Percentiles rank a stretch among this genome's conserved stretches.
These are phyloP conservation scores for Penicillium verrucosum DNA, from an alignment of 2,329 filamentous ascomycete genomes.

Conservation along the genomic window DNA sequence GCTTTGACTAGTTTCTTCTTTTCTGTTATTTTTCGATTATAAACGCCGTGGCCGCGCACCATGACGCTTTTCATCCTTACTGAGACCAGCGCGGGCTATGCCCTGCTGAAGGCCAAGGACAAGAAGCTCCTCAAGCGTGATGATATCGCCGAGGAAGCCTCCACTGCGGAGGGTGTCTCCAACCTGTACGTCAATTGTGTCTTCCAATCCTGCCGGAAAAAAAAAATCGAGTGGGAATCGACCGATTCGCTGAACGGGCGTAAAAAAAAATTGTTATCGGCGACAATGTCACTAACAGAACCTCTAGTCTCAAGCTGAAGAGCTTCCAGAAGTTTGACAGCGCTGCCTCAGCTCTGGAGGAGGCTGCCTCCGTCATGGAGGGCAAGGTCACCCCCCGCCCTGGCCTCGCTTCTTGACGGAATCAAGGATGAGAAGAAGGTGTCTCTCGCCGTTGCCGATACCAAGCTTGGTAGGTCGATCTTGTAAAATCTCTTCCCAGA, in stretches of 20 bases:
- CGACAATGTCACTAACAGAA: slow-evolving; percentile 24
- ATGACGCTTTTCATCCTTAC: slow-evolving; percentile 92
- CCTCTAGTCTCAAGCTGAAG: slow-evolving; percentile 80
- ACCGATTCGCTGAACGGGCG: slow-evolving; percentile 4
- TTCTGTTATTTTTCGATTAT: slow-evolving; percentile 20
- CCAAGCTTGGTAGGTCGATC: slow-evolving; percentile 66
- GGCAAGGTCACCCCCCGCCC: slow-evolving; percentile 87
- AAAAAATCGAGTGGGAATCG: slow-evolving; percentile 7
- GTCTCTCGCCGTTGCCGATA: slow-evolving; percentile 88
- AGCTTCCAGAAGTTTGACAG: slow-evolving; percentile 97
- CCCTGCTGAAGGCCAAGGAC: slow-evolving; percentile 96
- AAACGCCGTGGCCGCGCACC: slow-evolving; percentile 39
- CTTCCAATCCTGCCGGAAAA: slow-evolving; percentile 5
- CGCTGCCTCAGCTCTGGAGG: slow-evolving; percentile 82
- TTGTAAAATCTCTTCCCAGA: not conserved
- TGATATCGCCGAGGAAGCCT: slow-evolving; percentile 70
- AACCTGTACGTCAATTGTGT: slow-evolving; percentile 64
- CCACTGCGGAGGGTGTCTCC: slow-evolving; percentile 78
- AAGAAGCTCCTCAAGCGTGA: slow-evolving; percentile 95
- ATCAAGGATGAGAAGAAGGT: slow-evolving; percentile 98
- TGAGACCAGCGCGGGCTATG: slow-evolving; percentile 95
- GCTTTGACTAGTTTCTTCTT: slow-evolving; percentile 10
- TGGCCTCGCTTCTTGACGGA: slow-evolving; percentile 75
- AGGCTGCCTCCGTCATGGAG: slow-evolving; percentile 83
- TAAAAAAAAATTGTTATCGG: slow-evolving; percentile 27